phyloP scores from a whole-genome alignment of 202 grass and related monocot species.

The Brachypodium distachyon region DNA sequence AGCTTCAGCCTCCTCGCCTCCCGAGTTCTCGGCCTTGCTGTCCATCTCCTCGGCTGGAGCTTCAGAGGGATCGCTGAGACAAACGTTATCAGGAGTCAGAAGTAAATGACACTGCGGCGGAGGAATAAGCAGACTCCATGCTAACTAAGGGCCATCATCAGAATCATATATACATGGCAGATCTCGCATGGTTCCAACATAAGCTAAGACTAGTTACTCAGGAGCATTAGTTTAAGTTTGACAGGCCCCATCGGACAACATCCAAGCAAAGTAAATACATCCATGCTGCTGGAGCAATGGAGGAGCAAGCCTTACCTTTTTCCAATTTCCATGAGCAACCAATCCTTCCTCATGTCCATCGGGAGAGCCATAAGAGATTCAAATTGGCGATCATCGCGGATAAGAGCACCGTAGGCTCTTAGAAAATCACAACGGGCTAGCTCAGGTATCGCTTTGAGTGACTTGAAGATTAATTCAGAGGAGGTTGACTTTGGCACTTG shows the following conservation, averaged over 20 bases:
- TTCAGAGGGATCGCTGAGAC: too few relatives aligned
- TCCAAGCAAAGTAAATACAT: too few relatives aligned
- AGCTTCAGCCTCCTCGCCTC: too few relatives aligned
- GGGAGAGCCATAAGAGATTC: conserved; percentile 3
- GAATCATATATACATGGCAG: neutral
- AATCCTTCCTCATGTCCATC: neutral
- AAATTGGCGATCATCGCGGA: neutral
- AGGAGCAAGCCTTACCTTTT: neutral
- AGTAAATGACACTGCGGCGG: neutral
- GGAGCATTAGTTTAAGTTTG: neutral
- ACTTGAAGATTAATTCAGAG: neutral
- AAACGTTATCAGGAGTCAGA: neutral
- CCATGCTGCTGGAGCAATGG: neutral
- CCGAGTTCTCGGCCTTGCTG: too few relatives aligned
- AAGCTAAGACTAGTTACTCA: neutral
- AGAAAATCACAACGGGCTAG: neutral
- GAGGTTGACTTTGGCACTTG: neutral
- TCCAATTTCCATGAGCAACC: neutral
- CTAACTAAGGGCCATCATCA: too few relatives aligned
- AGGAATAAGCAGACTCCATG: neutral
- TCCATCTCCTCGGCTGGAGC: too few relatives aligned
- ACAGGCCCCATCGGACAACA: neutral
- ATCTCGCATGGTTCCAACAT: neutral
- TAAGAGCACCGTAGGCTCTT: neutral
- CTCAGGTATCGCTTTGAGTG: neutral